Evolutionary conservation across 2,329 filamentous ascomycete species (phyloP), one percentile per base, ranked within the genome.

Genomic region (Verticillium zaregamsianum): DNA sequence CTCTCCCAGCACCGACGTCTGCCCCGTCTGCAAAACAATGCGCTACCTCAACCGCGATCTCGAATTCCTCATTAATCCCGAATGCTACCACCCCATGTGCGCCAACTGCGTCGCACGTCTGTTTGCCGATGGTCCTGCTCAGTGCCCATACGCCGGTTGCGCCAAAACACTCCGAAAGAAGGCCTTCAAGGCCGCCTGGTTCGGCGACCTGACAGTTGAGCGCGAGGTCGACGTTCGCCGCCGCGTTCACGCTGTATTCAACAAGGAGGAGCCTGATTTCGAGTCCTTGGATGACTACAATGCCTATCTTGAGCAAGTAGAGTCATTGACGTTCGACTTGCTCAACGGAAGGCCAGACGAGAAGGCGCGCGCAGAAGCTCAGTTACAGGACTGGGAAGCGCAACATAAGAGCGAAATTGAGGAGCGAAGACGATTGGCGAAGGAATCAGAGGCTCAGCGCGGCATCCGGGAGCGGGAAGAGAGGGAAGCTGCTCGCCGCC

Each of bases 31-130:
- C 90, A 97, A 97, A 79, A 96, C 93, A 63, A 92, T 91, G 63
- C 91, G 93, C 66, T 98, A 98, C 81, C 90, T 98, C 71, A 97
- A 97, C 81, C 89, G 88, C 64, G 90, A 93, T 79, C 93, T 99
- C 86, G 86, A 90, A 66, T 98, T 99, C 79, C 90, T 95, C 69
- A 93, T 99, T 80, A 97, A 98, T 75, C 92, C 94, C 9, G 93
- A 96, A 82, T 99, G 95, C 85, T 99, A 99, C 82, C 95, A 99
- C 82, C 92, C 92, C 68, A 98, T 99, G 92, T 99, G 95, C 82
- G 90, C 92, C 74, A 93, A 91, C 62, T 99, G 95, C 79, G 93
- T 98, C 52, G 91, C 94, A 76, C 90, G 94, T 61, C 91, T 98
- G 69, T 99, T 98, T 83, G 90, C 90, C 39, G 89, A 92, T 61